These are phyloP conservation scores for Telfairia occidentalis DNA, from an alignment of 331 rosid species.

Conservation along the genomic window DNA sequence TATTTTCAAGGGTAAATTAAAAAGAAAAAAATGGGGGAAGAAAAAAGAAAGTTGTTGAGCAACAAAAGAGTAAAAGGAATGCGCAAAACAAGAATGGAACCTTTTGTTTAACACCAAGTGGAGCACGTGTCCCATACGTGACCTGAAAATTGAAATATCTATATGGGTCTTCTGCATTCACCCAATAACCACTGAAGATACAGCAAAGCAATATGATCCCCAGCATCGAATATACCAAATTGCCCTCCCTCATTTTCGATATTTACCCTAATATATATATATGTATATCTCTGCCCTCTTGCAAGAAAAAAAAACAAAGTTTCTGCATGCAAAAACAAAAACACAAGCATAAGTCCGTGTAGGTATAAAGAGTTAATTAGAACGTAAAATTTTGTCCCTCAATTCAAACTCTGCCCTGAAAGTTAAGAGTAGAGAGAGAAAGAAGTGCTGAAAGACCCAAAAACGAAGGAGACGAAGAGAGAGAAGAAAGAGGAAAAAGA, in stretches of 20 bases:
- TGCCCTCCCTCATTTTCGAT: slow-evolving; percentile 31
- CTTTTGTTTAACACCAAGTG: slow-evolving; percentile 65
- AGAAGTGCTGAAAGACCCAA: not conserved
- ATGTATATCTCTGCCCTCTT: too few species aligned
- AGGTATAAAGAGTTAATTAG: not conserved
- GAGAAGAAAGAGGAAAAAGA: not conserved
- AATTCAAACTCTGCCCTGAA: not conserved
- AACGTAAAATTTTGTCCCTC: not conserved
- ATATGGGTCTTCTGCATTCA: slow-evolving; percentile 61
- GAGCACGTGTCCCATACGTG: slow-evolving; percentile 49
- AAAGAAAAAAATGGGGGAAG: too few species aligned
- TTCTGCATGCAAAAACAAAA: not conserved
- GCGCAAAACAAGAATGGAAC: slow-evolving; percentile 18
- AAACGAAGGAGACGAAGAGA: not conserved
- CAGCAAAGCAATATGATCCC: slow-evolving; percentile 36
- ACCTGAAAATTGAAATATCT: slow-evolving; percentile 46
- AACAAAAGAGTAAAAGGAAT: too few species aligned
- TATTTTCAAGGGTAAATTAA: too few species aligned
- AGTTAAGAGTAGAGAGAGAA: not conserved
- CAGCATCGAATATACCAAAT: slow-evolving; percentile 23
- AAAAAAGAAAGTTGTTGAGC: too few species aligned
- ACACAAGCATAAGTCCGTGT: not conserved
- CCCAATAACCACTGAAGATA: slow-evolving; percentile 25
- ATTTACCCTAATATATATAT: not conserved
- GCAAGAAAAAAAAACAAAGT: not conserved